A percentile compares a stretch with the other conserved stretches of the same genome.
Conservation (phyloP, 306 rosid genomes). For the Oxytropis ochrocephala region DNA sequence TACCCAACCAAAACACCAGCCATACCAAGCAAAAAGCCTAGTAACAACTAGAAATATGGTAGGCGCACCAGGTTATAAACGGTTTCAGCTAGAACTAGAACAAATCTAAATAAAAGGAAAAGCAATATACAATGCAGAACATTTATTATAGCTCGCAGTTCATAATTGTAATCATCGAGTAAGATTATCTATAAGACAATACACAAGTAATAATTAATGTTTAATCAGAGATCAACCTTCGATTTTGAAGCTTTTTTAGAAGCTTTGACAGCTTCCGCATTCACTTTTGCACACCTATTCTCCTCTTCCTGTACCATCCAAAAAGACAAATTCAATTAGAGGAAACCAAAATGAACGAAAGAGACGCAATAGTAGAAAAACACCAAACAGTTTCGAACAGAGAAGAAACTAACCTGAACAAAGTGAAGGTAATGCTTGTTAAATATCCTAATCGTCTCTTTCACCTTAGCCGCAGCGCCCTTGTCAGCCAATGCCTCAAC, state of each 20-base stretch:
- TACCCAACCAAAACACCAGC: neutral
- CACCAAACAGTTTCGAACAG: neutral
- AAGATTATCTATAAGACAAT: neutral
- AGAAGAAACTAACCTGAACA: slow-evolving; percentile 55
- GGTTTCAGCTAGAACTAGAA: neutral
- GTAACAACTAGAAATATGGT: neutral
- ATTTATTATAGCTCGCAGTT: neutral
- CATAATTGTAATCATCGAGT: neutral
- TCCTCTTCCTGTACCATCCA: slow-evolving; percentile 58
- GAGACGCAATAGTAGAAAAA: neutral
- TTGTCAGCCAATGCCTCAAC: slow-evolving; percentile 31
- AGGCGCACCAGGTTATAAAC: neutral
- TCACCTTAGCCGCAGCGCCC: slow-evolving; percentile 55
- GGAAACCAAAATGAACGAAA: neutral
- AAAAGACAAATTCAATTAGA: neutral
- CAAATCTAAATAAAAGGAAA: neutral
- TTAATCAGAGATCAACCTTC: slow-evolving; percentile 25
- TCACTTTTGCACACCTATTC: slow-evolving; percentile 36
- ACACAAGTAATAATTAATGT: neutral
- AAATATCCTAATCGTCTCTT: slow-evolving; percentile 68
- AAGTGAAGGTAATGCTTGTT: slow-evolving; percentile 73
- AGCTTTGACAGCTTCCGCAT: slow-evolving; percentile 31
- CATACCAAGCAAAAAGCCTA: neutral
- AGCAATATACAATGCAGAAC: neutral
- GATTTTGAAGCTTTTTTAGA: slow-evolving; percentile 24